These are phyloP conservation scores for Fusarium secorum DNA, from an alignment of 2,329 filamentous ascomycete species.

Conservation along the genomic window DNA sequence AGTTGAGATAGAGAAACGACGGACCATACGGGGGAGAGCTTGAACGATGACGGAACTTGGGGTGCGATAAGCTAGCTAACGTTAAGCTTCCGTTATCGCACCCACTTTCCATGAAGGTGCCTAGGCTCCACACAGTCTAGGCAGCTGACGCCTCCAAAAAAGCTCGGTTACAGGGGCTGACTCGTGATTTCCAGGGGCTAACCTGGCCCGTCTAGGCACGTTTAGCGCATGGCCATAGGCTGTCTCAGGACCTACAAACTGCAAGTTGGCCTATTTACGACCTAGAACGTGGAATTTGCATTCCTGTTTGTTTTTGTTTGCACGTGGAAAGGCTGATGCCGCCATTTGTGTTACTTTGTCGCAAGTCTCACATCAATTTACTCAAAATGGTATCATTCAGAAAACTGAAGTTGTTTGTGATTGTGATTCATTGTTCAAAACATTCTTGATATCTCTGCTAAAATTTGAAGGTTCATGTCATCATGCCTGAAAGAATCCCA, in stretches of 20 bases:
- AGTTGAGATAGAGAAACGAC: not conserved
- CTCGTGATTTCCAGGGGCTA: slow-evolving; percentile 16
- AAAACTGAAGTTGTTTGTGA: not conserved
- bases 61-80: slow-evolving; percentile 34
- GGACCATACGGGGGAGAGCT: slow-evolving; percentile 16
- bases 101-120: not conserved
- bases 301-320: slow-evolving; percentile 1
- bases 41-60: slow-evolving; percentile 32
- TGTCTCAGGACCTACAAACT: slow-evolving; percentile 7
- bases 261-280: not conserved
- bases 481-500: slow-evolving; percentile 4
- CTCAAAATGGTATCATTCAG: not conserved
- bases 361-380: not conserved
- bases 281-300: slow-evolving; percentile 3
- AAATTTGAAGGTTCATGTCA: not conserved
- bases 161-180: slow-evolving; percentile 17
- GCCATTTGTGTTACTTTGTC: slow-evolving; percentile 1
- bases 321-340: slow-evolving; percentile 21
- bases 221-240: not conserved
- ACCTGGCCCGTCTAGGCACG: slow-evolving; percentile 4
- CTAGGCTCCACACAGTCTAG: slow-evolving; percentile 5
- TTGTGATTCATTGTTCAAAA: slow-evolving; percentile 1
- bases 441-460: slow-evolving; percentile 27
- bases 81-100: slow-evolving; percentile 38
- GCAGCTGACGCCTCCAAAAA: slow-evolving; percentile 24